phyloP scores from a whole-genome alignment of 495 filamentous ascomycete species.

The Evansstolkia leycettana region DNA sequence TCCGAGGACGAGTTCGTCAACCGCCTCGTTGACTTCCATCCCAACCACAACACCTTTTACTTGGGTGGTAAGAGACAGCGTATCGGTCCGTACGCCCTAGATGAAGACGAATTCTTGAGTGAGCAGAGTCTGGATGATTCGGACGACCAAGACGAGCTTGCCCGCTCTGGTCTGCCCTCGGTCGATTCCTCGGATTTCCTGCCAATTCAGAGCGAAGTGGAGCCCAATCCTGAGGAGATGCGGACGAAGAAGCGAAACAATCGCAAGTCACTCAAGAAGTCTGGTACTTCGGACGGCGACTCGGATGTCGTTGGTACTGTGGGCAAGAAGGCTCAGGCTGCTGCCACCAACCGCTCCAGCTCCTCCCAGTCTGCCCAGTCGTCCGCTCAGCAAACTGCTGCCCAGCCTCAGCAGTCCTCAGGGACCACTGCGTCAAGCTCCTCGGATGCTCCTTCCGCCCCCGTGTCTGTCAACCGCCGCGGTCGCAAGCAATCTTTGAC shows the following conservation, averaged over 20 bases:
- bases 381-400: too few species aligned
- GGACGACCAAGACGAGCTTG: constrained; percentile 49
- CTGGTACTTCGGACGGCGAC: constrained; percentile 15
- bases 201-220: constrained; percentile 10
- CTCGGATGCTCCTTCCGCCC: constrained; percentile 26
- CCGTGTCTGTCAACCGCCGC: constrained; percentile 71
- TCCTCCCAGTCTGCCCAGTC: constrained; percentile 5
- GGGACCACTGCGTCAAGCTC: constrained; percentile 11
- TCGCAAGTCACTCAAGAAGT: constrained; percentile 41
- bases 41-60: constrained; percentile 45
- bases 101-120: constrained; percentile 63
- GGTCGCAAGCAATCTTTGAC: constrained; percentile 98
- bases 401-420: not conserved
- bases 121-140: constrained; percentile 70
- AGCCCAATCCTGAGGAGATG: constrained; percentile 28
- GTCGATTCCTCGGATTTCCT: constrained; percentile 25
- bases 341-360: constrained; percentile 6
- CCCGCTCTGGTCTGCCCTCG: constrained; percentile 33
- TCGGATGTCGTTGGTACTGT: constrained; percentile 5
- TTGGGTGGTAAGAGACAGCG: constrained; percentile 69
- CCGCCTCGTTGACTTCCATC: constrained; percentile 59
- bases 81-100: constrained; percentile 51
- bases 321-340: constrained; percentile 14
- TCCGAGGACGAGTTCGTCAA: constrained; percentile 82
- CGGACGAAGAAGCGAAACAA: constrained; percentile 49